Evolutionary conservation across 345 rosid genomes (phyloP), one percentile per base, ranked within the genome.

Genomic region (Garcia nutans): DNA sequence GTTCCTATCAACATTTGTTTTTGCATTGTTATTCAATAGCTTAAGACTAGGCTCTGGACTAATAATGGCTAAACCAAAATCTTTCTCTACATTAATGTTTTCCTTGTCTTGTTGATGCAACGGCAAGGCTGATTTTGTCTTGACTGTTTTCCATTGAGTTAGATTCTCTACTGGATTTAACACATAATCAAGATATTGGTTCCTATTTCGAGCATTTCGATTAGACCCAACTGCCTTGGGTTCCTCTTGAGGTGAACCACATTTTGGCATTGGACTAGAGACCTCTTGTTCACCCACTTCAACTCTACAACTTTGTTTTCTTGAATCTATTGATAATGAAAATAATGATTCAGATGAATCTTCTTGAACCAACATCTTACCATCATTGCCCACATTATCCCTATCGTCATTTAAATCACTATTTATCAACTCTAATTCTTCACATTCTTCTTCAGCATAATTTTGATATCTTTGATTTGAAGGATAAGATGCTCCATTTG

Each of bases 321-420:
- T 86, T 17, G 90, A 90, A 72, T 86, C 89, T 20, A 90, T 82
- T 6, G 92, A 87, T 50, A 87, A 54, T 3, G 94, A 88, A 83
- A 90, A 90, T 80, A 90, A 62, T 37, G 94, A 90, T 58, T 86
- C 95, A 0, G 91, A 89, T 24, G 91, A 84, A 77, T 91, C 92
- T 70, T 81, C 85, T 62, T 78, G 75, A 10, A 73, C 83, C 63
- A 75, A 65, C 24, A n/a, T 16, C 31, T 72, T 42, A 28, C 6
- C 70, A 28, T 73, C 55, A 64, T 45, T 55, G 54, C 41, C 65
- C 10, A 20, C 69, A 62, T 52, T 56, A 42, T 49, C 66, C 5
- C 12, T 7, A 55, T 2, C 56, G 55, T 61, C 78, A 61, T 70
- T 47, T 19, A 33, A 47, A 60, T 59, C 55, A 37, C 62, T 16